phyloP scores from a whole-genome alignment of 768 basidiomycete species.

The Suillus occidentalis region DNA sequence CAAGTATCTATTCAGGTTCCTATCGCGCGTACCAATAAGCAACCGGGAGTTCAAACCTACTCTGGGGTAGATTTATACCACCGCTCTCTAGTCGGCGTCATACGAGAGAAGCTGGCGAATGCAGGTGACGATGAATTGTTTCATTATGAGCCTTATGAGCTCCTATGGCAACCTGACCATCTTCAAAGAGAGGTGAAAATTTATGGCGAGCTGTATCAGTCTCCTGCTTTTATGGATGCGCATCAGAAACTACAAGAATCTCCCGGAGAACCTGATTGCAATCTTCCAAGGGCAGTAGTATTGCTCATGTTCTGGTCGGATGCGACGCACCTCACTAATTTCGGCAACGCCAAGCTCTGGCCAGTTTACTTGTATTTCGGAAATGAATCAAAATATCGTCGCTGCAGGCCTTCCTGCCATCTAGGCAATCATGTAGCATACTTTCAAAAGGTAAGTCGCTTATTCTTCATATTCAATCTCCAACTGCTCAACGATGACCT shows the following conservation, averaged over 20 bases:
- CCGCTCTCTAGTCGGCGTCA: no score
- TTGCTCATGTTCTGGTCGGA: constrained; percentile 7
- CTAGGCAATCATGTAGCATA: constrained; percentile 12
- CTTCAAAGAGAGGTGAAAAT: no score
- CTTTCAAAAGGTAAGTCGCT: constrained; percentile 8
- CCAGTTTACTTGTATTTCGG: constrained; percentile 23
- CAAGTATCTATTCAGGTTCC: no score
- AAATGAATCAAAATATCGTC: constrained; percentile 23
- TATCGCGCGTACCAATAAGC: no score
- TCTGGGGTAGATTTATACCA: no score
- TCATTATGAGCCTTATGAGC: no score
- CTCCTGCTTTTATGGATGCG: constrained; percentile 11
- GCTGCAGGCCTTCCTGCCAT: constrained; percentile 14
- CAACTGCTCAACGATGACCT: no score
- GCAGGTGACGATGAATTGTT: no score
- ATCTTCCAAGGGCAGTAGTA: constrained; percentile 2
- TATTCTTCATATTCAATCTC: no score
- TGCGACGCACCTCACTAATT: constrained; percentile 28
- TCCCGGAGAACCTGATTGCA: constrained; percentile 13
- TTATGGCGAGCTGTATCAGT: not conserved
- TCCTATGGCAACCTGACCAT: no score
- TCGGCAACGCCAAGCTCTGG: constrained; percentile 28
- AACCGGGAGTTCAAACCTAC: no score
- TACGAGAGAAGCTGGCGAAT: no score
- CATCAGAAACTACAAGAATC: constrained; percentile 14